phyloP scores from a whole-genome alignment of 257 asterid species.

The Echites panduratus region DNA sequence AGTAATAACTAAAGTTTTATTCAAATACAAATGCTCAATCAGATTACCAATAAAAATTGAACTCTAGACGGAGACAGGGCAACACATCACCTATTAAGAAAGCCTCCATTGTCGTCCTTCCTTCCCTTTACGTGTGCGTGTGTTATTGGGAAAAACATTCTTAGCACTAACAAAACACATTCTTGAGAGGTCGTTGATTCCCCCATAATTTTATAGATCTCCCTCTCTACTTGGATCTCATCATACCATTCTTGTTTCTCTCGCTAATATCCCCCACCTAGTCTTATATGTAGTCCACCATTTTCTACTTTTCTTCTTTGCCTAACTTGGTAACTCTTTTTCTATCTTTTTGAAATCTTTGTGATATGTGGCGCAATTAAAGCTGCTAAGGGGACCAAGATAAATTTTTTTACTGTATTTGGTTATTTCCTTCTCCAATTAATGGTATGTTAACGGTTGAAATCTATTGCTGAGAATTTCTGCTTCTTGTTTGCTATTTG shows the following conservation, averaged over 20 bases:
- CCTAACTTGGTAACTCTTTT: neutral
- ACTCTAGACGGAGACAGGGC: neutral
- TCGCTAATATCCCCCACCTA: neutral
- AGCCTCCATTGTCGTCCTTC: neutral
- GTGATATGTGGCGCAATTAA: neutral
- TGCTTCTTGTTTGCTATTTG: neutral
- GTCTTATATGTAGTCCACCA: neutral
- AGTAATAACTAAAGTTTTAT: too few relatives aligned
- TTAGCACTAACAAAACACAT: neutral
- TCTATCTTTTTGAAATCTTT: neutral
- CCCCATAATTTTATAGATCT: neutral
- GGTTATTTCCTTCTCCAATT: neutral
- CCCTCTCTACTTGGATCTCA: conserved; percentile 11
- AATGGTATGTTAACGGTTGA: neutral
- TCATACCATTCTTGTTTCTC: conserved; percentile 3
- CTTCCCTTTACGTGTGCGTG: neutral
- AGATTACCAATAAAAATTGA: too few relatives aligned
- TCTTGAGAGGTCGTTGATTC: neutral
- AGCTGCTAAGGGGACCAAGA: neutral
- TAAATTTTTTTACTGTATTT: neutral
- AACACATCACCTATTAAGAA: neutral
- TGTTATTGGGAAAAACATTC: conserved; percentile 4
- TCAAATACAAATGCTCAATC: too few relatives aligned
- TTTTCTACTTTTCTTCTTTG: neutral
- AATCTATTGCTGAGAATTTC: neutral